phyloP scores from a whole-genome alignment of 148 eudicot species.

The Chenopodium suecicum region DNA sequence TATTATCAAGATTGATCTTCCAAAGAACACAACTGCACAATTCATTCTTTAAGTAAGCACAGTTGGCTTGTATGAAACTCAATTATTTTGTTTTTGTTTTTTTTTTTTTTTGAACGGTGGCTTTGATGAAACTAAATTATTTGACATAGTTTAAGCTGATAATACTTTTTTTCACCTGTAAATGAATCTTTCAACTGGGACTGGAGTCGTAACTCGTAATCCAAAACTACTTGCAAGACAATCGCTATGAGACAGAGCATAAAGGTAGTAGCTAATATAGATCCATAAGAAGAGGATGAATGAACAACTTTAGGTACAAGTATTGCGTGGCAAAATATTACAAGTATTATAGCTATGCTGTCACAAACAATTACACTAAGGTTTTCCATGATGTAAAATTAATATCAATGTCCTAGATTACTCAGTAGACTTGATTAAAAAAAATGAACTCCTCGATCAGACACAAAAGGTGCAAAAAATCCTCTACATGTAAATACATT shows the following conservation, averaged over 20 bases:
- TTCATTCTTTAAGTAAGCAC: too few relatives aligned
- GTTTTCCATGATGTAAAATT: slow-evolving; percentile 6
- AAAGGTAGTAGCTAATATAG: not conserved
- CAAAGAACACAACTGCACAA: not conserved
- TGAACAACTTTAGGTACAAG: not conserved
- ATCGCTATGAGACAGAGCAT: not conserved
- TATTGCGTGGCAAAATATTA: slow-evolving; percentile 5
- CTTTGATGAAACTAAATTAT: too few relatives aligned
- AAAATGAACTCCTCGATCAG: slow-evolving; percentile 16
- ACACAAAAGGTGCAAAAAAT: slow-evolving; percentile 1
- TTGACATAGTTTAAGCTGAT: not conserved
- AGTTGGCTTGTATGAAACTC: too few relatives aligned
- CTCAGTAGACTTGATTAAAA: not conserved
- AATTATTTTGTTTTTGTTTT: too few relatives aligned
- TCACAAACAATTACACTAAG: slow-evolving; percentile 4
- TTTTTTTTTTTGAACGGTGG: too few relatives aligned
- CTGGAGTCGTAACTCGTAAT: not conserved
- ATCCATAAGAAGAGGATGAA: not conserved
- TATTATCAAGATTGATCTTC: not conserved
- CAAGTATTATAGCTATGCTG: not conserved
- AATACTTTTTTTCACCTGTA: not conserved
- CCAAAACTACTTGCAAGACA: not conserved
- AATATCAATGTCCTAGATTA: slow-evolving; percentile 11
- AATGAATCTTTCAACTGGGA: not conserved
- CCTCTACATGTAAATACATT: not conserved